Percentiles rank a stretch among this genome's conserved stretches.
These are phyloP conservation scores for Xylariaceae sp. DNA, from an alignment of 2,329 filamentous ascomycete genomes.

Conservation along the genomic window DNA sequence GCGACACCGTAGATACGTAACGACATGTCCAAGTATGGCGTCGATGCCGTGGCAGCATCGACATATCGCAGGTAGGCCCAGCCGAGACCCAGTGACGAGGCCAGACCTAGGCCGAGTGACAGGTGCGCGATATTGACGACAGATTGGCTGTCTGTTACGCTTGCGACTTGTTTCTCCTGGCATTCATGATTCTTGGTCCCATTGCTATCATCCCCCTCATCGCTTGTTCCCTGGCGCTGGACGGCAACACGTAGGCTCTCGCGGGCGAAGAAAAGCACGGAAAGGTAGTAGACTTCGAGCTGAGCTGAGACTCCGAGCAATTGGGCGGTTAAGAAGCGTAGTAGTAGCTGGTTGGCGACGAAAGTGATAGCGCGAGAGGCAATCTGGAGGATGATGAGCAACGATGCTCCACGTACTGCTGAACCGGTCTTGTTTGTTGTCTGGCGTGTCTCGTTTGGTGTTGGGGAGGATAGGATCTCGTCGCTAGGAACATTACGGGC, in stretches of 20 bases:
- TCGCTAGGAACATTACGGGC: background rate
- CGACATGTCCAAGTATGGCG: conserved; percentile 66
- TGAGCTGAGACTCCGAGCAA: conserved; percentile 87
- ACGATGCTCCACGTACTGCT: conserved; percentile 74
- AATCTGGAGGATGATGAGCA: conserved; percentile 88
- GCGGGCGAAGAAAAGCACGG: conserved; percentile 91
- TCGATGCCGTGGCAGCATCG: conserved; percentile 55
- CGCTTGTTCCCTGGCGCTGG: conserved; percentile 68
- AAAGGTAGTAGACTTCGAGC: conserved; percentile 90
- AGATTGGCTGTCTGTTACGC: conserved; percentile 65
- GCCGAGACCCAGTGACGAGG: conserved; percentile 69
- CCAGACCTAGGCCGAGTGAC: conserved; percentile 71
- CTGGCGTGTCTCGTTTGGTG: background rate
- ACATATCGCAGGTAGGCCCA: conserved; percentile 69
- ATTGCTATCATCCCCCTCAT: background rate
- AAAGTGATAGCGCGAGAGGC: conserved; percentile 89
- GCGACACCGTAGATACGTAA: conserved; percentile 64
- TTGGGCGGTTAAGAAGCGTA: conserved; percentile 85
- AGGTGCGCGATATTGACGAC: conserved; percentile 90
- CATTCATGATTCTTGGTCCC: background rate
- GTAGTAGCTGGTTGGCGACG: conserved; percentile 85
- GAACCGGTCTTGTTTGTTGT: conserved; percentile 31
- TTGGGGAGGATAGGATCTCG: background rate
- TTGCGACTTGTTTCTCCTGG: conserved; percentile 18
- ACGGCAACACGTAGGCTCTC: conserved; percentile 92